Percentiles rank a stretch among this genome's conserved stretches.
Evolutionary conservation across 2,329 filamentous ascomycete species (phyloP).

Genomic region (Pestalotiopsis sp.): DNA sequence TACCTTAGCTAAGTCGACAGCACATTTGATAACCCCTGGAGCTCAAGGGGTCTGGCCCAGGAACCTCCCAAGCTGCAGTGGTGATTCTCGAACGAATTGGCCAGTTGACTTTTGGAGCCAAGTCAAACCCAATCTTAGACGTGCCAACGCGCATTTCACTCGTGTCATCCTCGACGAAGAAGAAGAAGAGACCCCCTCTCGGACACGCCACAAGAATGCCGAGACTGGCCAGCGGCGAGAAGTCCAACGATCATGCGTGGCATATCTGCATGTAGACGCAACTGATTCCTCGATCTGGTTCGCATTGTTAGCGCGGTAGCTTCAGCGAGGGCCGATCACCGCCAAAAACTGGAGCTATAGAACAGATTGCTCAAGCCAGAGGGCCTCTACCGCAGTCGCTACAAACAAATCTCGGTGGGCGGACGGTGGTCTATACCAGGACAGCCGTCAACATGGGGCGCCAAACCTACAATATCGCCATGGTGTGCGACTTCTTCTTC

Average conservation of each 20-base stretch:
- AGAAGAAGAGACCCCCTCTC: neutral
- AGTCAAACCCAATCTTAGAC: neutral
- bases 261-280: neutral
- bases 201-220: neutral
- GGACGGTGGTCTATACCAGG: neutral
- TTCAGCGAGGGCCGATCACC: neutral
- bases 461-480: constrained; percentile 71
- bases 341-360: neutral
- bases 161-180: neutral
- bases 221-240: neutral
- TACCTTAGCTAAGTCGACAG: neutral
- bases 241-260: neutral
- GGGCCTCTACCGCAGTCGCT: neutral
- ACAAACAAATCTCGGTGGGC: neutral
- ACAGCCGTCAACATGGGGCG: constrained; percentile 46
- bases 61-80: too few species aligned
- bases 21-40: neutral
- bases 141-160: neutral
- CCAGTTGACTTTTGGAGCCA: too few species aligned
- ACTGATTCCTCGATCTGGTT: neutral
- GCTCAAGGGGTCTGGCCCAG: neutral
- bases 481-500: constrained; percentile 99
- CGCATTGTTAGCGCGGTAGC: neutral
- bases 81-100: too few species aligned
- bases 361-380: neutral